These are phyloP conservation scores for Mikania micrantha DNA, from an alignment of 129 eudicot genomes.

Conservation along the genomic window DNA sequence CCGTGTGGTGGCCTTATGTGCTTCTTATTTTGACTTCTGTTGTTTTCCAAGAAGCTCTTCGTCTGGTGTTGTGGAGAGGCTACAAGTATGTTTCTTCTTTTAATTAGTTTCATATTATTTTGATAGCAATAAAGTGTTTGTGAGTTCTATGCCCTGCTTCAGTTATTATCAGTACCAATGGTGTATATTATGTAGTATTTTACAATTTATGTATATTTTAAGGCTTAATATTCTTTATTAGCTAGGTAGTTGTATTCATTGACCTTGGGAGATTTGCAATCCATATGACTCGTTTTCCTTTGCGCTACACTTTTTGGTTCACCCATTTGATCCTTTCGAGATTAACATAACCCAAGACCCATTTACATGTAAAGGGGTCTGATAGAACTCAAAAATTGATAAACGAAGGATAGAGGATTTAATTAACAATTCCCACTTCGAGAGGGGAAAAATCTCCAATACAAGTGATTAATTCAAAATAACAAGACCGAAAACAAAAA, in stretches of 20 bases:
- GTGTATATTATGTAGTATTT: background rate
- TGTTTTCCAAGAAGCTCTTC: constrained; percentile 75
- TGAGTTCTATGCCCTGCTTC: too few relatives aligned
- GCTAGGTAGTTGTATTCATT: background rate
- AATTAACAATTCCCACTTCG: too few relatives aligned
- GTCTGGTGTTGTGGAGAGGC: constrained; percentile 74
- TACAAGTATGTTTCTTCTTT: constrained; percentile 49
- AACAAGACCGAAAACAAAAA: too few relatives aligned
- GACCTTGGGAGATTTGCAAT: background rate
- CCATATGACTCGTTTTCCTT: background rate
- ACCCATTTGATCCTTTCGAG: background rate
- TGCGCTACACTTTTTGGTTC: background rate
- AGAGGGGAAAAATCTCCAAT: too few relatives aligned
- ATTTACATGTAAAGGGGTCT: background rate
- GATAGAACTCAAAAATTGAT: too few relatives aligned
- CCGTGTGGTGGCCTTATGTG: constrained; percentile 69
- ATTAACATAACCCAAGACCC: background rate
- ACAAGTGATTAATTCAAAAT: too few relatives aligned
- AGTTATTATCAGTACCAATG: background rate
- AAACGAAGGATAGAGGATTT: too few relatives aligned
- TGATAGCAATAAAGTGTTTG: background rate
- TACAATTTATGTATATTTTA: too few relatives aligned
- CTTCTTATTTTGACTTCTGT: constrained; percentile 67
- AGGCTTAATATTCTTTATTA: too few relatives aligned
- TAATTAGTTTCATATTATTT: background rate